These are phyloP conservation scores for Phialophora verrucosa DNA, from an alignment of 2,329 filamentous ascomycete genomes.

Conservation along the genomic window DNA sequence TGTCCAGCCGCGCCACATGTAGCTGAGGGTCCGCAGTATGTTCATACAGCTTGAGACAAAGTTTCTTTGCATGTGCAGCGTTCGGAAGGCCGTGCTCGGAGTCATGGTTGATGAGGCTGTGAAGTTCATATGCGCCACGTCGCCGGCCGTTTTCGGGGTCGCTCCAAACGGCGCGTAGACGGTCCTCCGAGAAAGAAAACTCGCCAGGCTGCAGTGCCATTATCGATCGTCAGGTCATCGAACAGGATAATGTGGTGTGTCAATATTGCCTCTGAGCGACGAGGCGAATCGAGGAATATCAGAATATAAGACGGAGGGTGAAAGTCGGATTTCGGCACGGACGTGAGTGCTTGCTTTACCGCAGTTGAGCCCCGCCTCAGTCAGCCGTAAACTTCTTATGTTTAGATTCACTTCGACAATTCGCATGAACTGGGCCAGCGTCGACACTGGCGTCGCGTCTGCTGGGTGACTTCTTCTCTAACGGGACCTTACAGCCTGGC, in stretches of 20 bases:
- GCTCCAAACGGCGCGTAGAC: not conserved
- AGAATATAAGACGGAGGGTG: not conserved
- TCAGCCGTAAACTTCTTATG: not conserved
- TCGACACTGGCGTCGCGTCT: not conserved
- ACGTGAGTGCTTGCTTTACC: not conserved
- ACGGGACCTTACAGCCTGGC: constrained; percentile 10
- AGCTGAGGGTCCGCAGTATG: not conserved
- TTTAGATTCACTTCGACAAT: not conserved
- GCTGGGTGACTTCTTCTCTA: not conserved
- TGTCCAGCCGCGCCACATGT: constrained; percentile 13
- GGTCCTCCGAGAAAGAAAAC: not conserved
- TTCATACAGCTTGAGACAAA: not conserved
- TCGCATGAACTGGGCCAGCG: not conserved
- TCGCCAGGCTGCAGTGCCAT: not conserved
- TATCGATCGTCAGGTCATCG: not conserved
- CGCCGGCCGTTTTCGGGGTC: not conserved
- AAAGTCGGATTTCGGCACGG: not conserved
- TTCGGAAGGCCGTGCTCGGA: constrained; percentile 1
- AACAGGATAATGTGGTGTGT: not conserved
- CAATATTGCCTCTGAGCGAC: not conserved
- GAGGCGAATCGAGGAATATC: not conserved
- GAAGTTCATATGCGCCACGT: not conserved
- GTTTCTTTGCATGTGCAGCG: not conserved
- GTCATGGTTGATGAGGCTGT: not conserved
- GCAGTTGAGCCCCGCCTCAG: not conserved